Evolutionary conservation across 257 asterid genomes (phyloP).

Genomic region (Forsythia suspensa): DNA sequence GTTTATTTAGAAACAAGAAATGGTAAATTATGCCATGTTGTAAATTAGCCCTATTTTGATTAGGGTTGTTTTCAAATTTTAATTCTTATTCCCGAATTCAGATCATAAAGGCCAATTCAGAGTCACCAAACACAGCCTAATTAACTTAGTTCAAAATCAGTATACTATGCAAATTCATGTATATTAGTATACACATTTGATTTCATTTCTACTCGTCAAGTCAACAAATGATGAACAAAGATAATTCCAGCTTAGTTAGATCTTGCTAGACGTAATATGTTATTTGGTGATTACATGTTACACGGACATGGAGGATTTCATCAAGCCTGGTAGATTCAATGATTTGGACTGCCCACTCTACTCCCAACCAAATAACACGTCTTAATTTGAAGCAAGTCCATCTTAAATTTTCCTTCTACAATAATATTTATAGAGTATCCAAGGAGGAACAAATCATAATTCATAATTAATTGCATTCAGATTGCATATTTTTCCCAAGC

Average conservation of each 20-base stretch:
- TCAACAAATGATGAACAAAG: not conserved
- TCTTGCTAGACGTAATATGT: not conserved
- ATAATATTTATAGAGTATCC: not conserved
- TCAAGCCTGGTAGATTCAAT: not conserved
- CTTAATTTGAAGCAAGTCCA: not conserved
- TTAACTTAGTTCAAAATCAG: no score
- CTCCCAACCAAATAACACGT: not conserved
- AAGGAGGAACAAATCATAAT: not conserved
- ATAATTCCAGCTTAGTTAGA: not conserved
- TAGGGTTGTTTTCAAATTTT: no score
- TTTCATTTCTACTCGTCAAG: not conserved
- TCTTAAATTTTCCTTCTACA: not conserved
- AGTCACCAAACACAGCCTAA: no score
- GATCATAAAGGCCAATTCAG: no score
- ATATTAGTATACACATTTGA: not conserved
- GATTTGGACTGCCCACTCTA: not conserved
- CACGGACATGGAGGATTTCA: not conserved
- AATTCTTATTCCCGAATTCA: no score
- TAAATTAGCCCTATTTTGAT: no score
- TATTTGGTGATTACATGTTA: not conserved
- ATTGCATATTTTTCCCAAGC: not conserved
- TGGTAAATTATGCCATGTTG: no score
- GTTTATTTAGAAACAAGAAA: no score
- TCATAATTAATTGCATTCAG: not conserved
- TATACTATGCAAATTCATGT: no score